Percentiles rank a stretch among this genome's conserved stretches.
Conservation (phyloP, 495 filamentous ascomycete species). For the Aspergillus avenaceus region DNA sequence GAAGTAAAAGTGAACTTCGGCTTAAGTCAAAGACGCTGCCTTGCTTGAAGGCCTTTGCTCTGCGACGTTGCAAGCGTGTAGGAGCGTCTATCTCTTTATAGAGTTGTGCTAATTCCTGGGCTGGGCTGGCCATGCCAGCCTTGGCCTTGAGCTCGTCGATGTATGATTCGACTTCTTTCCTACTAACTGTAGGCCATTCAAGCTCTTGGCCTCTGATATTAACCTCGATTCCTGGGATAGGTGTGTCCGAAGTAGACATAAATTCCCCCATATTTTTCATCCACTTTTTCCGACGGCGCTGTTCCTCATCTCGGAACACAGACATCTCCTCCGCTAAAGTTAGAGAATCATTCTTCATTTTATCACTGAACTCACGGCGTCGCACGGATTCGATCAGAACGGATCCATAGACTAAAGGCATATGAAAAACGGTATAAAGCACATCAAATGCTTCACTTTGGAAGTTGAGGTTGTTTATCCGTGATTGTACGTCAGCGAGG, state of each 20-base stretch:
- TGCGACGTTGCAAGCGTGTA: constrained; percentile 69
- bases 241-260: constrained; percentile 55
- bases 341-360: constrained; percentile 78
- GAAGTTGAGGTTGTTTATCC: constrained; percentile 67
- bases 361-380: constrained; percentile 85
- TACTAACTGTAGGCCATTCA: constrained; percentile 64
- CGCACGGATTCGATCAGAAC: constrained; percentile 80
- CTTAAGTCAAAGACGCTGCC: constrained; percentile 87
- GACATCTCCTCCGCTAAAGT: constrained; percentile 89
- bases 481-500: constrained; percentile 63
- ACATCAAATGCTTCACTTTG: constrained; percentile 70
- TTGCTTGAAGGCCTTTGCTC: constrained; percentile 90
- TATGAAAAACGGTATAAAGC: constrained; percentile 66
- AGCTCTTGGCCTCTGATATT: constrained; percentile 78
- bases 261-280: constrained; percentile 67
- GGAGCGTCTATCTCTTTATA: constrained; percentile 60
- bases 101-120: constrained; percentile 63
- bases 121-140: constrained; percentile 33
- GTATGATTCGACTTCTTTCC: constrained; percentile 55
- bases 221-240: constrained; percentile 75
- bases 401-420: constrained; percentile 86
- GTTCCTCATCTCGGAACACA: constrained; percentile 83
- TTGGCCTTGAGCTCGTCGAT: constrained; percentile 45
- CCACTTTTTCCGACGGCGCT: constrained; percentile 86
- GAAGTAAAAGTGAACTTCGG: constrained; percentile 72